These are phyloP conservation scores for Phyllosticta citribraziliensis DNA, from an alignment of 2,329 filamentous ascomycete species.

Conservation along the genomic window DNA sequence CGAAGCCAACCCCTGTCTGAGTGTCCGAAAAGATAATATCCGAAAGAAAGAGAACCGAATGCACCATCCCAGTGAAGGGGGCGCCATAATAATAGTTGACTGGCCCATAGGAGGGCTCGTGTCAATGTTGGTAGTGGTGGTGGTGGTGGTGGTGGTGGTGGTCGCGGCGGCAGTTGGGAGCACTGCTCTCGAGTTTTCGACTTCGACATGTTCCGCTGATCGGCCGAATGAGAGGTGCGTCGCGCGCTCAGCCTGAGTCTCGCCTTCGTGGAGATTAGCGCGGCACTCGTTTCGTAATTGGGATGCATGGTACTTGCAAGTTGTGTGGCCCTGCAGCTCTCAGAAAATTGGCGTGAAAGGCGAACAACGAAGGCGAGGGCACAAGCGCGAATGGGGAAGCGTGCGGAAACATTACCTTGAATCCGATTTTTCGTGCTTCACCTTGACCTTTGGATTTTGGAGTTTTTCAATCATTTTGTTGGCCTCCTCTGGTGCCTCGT, in stretches of 20 bases:
- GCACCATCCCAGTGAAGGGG: not conserved
- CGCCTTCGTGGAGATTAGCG: too few species aligned
- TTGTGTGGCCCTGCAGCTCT: not conserved
- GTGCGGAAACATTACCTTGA: not conserved
- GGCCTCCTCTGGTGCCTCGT: constrained; percentile 13
- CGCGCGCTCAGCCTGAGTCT: too few species aligned
- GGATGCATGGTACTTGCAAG: not conserved
- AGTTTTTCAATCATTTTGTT: constrained; percentile 23
- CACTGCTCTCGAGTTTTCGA: too few species aligned
- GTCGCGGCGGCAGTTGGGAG: not conserved
- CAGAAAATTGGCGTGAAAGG: not conserved
- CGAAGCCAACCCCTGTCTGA: not conserved
- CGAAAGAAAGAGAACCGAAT: not conserved
- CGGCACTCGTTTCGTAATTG: too few species aligned
- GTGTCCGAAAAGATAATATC: constrained; percentile 6
- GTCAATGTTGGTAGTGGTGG: too few species aligned
- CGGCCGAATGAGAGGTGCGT: too few species aligned
- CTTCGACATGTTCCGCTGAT: too few species aligned
- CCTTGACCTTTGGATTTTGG: constrained; percentile 12
- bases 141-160: not conserved
- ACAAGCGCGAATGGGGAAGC: too few species aligned
- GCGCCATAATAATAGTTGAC: not conserved
- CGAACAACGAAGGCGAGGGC: too few species aligned
- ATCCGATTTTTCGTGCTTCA: not conserved
- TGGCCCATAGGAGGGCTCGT: too few species aligned